Conservation (phyloP, 768 basidiomycete genomes). For the Stropharia rugosoannulata region DNA sequence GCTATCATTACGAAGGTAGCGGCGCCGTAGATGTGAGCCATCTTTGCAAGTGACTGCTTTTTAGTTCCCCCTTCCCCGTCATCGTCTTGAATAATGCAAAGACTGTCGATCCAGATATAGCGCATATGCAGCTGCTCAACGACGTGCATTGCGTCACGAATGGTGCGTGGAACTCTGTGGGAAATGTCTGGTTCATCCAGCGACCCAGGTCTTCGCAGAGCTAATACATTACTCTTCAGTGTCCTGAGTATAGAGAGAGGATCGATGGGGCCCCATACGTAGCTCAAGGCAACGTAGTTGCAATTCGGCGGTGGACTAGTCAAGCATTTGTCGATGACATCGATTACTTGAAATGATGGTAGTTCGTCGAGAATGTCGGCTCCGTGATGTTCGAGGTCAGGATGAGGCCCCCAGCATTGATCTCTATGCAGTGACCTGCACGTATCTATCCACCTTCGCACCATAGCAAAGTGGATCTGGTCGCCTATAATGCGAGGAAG, state of each 20-base stretch:
- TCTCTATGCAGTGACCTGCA: not conserved
- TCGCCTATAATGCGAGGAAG: slow-evolving; percentile 3
- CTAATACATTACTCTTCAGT: slow-evolving; percentile 1
- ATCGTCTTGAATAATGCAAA: slow-evolving; percentile 11
- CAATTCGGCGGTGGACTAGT: not conserved
- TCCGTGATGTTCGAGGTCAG: not conserved
- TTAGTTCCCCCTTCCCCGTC: not conserved
- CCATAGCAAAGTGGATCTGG: slow-evolving; percentile 9
- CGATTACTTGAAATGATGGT: slow-evolving; percentile 8
- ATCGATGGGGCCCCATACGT: slow-evolving; percentile 7
- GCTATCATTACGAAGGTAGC: slow-evolving; percentile 10
- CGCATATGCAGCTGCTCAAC: slow-evolving; percentile 1
- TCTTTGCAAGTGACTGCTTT: slow-evolving; percentile 8
- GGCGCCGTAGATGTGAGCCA: slow-evolving; percentile 12
- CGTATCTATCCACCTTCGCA: slow-evolving; percentile 6
- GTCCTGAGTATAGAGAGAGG: not conserved
- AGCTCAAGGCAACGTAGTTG: slow-evolving; percentile 10
- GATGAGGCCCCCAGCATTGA: not conserved
- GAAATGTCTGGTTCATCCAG: not conserved
- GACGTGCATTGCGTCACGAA: slow-evolving; percentile 10
- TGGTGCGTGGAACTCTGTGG: slow-evolving; percentile 8
- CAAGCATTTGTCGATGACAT: slow-evolving; percentile 8
- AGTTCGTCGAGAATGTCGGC: not conserved
- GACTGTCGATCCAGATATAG: slow-evolving; percentile 10
- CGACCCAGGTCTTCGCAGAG: slow-evolving; percentile 2